Conservation (phyloP, 2,329 filamentous ascomycete genomes). For the Fusarium albosuccineum region DNA sequence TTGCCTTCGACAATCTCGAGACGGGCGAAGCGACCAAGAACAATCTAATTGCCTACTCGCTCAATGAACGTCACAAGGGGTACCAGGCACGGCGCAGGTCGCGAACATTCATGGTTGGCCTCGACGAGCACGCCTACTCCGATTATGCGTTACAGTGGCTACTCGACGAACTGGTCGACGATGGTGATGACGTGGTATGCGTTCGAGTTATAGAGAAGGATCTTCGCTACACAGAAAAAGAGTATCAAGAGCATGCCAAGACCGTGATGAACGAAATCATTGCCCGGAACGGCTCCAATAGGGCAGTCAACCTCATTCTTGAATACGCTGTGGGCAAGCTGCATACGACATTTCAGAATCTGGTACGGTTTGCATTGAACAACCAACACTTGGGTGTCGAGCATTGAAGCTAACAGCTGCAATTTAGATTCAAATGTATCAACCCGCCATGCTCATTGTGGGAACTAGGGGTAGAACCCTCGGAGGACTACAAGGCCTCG, state of each 20-base stretch:
- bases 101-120: conserved; percentile 89
- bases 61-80: conserved; percentile 88
- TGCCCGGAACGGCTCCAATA: conserved; percentile 81
- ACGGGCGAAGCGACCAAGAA: conserved; percentile 70
- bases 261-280: conserved; percentile 81
- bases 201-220: conserved; percentile 90
- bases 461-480: conserved; percentile 88
- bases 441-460: conserved; percentile 91
- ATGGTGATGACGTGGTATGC: conserved; percentile 93
- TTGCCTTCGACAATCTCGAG: conserved; percentile 72
- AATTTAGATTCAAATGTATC: conserved; percentile 85
- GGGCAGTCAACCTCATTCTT: conserved; percentile 85
- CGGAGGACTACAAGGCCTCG: conserved; percentile 85
- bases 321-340: conserved; percentile 92
- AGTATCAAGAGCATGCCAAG: conserved; percentile 82
- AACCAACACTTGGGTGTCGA: background rate
- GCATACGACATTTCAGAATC: conserved; percentile 88
- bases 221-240: conserved; percentile 75
- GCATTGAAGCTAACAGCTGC: conserved; percentile 15
- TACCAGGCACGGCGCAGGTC: conserved; percentile 85
- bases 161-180: conserved; percentile 90
- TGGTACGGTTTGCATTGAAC: conserved; percentile 68
- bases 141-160: conserved; percentile 94
- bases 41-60: conserved; percentile 77
- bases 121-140: conserved; percentile 91